Base-by-base conservation (phyloP, 2,329 filamentous ascomycete species). In the Fusarium sp. region DNA sequence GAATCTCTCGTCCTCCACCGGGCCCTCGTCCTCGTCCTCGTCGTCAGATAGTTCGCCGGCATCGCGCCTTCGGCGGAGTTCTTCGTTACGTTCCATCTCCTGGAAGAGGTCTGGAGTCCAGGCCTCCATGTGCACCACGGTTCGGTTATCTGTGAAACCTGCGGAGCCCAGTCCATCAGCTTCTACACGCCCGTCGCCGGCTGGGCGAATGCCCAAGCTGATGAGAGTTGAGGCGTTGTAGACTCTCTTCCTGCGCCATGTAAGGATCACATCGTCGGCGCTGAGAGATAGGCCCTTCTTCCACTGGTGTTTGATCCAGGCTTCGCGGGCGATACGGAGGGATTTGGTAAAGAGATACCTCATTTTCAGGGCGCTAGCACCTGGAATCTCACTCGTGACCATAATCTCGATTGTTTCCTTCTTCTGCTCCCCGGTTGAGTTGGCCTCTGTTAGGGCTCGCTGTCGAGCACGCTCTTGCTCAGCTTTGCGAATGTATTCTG, bases 141-240 rank as follows among this genome's bases (percentile, higher is more conserved):
- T 95, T 85, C 92, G 92, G 8, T 91, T 92, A 77, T 95, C 90
- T 67, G 97, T 85, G 69, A 87, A 85, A 3, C 86, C 85, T 22
- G 84, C 82, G 6, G 80, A 76, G 40, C 77, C 72, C 10, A 66
- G 64, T 1, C 60, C 61, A 45, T 81, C 77, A 13, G 76, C 73
- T 20, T 86, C 78, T 15, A 83, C 78, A 40, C 85, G 84, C 7
- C 85, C 78, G 14, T 74, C 74, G 7, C 66, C 75, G 13, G 81
- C 78, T 0, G 83, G 81, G 10, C 80, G 76, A 45, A 96, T 86
- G 8, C 90, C 90, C 8, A 97, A 81, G 48, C 87, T 90, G 54
- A 85, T 84, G 61, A 93, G 90, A 2, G 91, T 95, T 7, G 92
- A 93, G n/a, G 87, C 86, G 68, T 92, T 88, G 76, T 92, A 97